These are phyloP conservation scores for Trichosporon coremiiforme DNA, from an alignment of 1,284 basidiomycete genomes.

Conservation along the genomic window DNA sequence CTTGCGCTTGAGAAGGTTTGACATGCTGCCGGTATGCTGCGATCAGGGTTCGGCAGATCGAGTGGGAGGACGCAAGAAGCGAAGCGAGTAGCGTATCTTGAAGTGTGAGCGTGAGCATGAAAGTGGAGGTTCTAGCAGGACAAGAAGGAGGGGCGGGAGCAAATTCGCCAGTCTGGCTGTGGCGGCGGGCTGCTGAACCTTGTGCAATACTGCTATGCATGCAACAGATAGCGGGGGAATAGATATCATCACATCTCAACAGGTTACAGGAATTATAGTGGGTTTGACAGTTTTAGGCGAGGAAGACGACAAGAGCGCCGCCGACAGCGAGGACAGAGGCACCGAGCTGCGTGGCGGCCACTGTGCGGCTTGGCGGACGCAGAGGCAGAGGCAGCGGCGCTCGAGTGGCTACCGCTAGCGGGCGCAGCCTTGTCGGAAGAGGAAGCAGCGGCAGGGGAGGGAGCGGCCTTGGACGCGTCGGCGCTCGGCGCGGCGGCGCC, in stretches of 20 bases:
- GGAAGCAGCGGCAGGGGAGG: not conserved
- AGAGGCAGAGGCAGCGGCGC: not conserved
- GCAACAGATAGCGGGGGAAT: not conserved
- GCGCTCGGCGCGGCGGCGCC: not conserved
- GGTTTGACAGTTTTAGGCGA: not conserved
- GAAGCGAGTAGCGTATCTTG: too few relatives aligned
- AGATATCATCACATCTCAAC: not conserved
- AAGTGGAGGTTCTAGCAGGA: slow-evolving; percentile 1
- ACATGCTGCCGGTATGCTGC: not conserved
- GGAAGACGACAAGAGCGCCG: not conserved
- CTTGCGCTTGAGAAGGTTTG: slow-evolving; percentile 31
- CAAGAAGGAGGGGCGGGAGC: not conserved
- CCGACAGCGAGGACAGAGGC: not conserved
- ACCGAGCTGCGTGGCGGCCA: slow-evolving; percentile 1
- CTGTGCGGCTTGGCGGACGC: not conserved
- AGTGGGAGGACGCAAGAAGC: not conserved
- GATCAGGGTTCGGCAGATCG: not conserved
- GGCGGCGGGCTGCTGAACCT: not conserved
- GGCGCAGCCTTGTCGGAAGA: not conserved
- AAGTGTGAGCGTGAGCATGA: not conserved
- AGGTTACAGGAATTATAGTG: not conserved
- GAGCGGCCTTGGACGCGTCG: not conserved
- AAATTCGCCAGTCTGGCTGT: not conserved
- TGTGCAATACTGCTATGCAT: not conserved
- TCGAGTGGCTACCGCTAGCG: not conserved